Conservation (phyloP, 2,329 filamentous ascomycete genomes). For the Alternaria triticina region DNA sequence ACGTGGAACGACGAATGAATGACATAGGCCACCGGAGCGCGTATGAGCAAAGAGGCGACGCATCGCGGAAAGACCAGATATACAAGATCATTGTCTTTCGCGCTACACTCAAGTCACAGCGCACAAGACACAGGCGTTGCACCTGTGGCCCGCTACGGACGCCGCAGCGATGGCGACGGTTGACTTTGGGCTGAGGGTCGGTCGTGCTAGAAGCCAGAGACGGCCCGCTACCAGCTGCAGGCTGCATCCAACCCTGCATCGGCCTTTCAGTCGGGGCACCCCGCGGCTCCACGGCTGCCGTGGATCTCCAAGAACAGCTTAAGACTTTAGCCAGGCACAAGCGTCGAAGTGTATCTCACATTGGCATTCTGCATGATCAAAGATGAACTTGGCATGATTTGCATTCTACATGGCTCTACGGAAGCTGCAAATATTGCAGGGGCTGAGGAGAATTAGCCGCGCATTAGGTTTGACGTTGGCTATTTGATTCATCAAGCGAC, state of each 20-base stretch:
- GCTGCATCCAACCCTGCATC: constrained; percentile 1
- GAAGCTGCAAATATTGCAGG: neutral
- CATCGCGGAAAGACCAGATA: neutral
- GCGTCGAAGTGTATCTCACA: neutral
- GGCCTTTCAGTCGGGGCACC: constrained; percentile 4
- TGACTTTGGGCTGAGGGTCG: constrained; percentile 2
- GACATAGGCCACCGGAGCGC: neutral
- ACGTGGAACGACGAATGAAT: neutral
- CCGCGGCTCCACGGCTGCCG: constrained; percentile 1
- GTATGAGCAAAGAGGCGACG: neutral
- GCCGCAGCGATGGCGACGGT: constrained; percentile 5
- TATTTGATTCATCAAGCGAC: neutral
- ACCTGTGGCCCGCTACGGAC: constrained; percentile 9
- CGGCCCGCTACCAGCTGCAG: constrained; percentile 3
- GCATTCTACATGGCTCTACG: neutral
- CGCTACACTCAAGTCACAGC: neutral
- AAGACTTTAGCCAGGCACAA: constrained; percentile 8
- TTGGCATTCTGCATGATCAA: neutral
- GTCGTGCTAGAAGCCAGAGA: neutral
- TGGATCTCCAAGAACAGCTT: constrained; percentile 4
- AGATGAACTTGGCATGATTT: neutral
- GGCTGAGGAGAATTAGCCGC: neutral
- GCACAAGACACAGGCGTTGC: constrained; percentile 3
- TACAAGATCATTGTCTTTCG: neutral
- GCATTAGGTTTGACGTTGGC: neutral